phyloP scores from a whole-genome alignment of 2,329 filamentous ascomycete species.

The Hymenoscyphus occultus region DNA sequence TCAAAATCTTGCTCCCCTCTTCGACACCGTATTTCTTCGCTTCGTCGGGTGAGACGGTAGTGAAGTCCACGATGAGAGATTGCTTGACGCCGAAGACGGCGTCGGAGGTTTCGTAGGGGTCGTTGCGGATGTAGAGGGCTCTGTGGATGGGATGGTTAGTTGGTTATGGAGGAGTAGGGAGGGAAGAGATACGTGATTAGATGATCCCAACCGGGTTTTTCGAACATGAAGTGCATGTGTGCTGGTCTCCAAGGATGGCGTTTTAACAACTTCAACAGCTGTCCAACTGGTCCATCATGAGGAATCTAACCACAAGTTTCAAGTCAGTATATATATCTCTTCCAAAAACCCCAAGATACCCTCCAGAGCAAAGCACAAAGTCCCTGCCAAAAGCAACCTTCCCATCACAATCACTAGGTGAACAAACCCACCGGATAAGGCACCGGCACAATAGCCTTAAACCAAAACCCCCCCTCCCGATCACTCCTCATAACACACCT shows the following conservation, averaged over 20 bases:
- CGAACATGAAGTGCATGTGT: slow-evolving; percentile 89
- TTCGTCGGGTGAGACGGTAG: slow-evolving; percentile 49
- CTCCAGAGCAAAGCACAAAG: not conserved
- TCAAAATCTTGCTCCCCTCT: slow-evolving; percentile 61
- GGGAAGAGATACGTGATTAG: slow-evolving; percentile 68
- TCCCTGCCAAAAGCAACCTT: not conserved
- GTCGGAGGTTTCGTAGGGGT: slow-evolving; percentile 79
- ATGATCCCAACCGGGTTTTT: slow-evolving; percentile 73
- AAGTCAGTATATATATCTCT: not conserved
- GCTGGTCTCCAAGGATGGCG: slow-evolving; percentile 75
- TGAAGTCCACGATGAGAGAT: slow-evolving; percentile 67
- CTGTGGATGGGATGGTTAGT: slow-evolving; percentile 40
- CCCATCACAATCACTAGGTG: not conserved
- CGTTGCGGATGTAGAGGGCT: slow-evolving; percentile 72
- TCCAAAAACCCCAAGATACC: not conserved
- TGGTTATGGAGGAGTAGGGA: not conserved
- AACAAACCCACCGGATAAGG: slow-evolving; percentile 58
- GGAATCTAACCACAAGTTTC: slow-evolving; percentile 51
- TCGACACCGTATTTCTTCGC: slow-evolving; percentile 61
- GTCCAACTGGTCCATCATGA: slow-evolving; percentile 78
- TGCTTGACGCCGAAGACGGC: slow-evolving; percentile 86
- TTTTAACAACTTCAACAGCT: slow-evolving; percentile 61
- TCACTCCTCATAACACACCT: slow-evolving; percentile 69
- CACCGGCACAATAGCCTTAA: slow-evolving; percentile 79
- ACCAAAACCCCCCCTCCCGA: slow-evolving; percentile 74